Percentiles rank a stretch among this genome's conserved stretches.
These are phyloP conservation scores for Alternaria sp. DNA, from an alignment of 2,329 filamentous ascomycete species.

Conservation along the genomic window DNA sequence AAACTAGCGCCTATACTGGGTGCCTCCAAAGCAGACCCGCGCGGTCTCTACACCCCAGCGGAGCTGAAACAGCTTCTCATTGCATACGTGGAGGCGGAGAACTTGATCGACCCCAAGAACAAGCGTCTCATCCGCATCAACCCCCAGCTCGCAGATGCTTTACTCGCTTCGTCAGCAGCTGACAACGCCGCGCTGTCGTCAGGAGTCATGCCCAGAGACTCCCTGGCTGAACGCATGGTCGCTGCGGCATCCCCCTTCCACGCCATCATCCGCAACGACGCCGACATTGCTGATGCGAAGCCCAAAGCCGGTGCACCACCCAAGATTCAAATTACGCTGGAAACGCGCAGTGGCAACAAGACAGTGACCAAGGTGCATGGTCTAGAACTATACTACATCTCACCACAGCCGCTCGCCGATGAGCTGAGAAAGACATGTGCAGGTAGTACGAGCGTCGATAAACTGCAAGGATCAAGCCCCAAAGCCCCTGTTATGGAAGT, in stretches of 20 bases:
- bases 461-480: conserved; percentile 66
- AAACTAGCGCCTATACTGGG: conserved; percentile 67
- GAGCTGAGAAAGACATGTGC: conserved; percentile 74
- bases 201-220: conserved; percentile 67
- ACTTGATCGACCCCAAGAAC: conserved; percentile 65
- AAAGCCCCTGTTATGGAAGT: conserved; percentile 73
- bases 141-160: conserved; percentile 68
- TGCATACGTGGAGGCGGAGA: conserved; percentile 67
- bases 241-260: conserved; percentile 66
- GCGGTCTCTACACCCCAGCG: conserved; percentile 66
- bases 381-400: conserved; percentile 69
- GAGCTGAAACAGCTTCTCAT: conserved; percentile 67
- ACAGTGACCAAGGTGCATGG: conserved; percentile 70
- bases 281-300: conserved; percentile 57
- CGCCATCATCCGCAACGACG: conserved; percentile 62
- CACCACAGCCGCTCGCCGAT: conserved; percentile 68
- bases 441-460: conserved; percentile 71
- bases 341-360: conserved; percentile 73
- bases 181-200: conserved; percentile 67
- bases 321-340: conserved; percentile 67
- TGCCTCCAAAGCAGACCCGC: conserved; percentile 59
- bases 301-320: conserved; percentile 69
- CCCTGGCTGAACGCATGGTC: conserved; percentile 67
- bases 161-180: conserved; percentile 63
- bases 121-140: conserved; percentile 69